Conservation (phyloP, 176 grass and related monocot species). For the Cymbopogon citratus region DNA sequence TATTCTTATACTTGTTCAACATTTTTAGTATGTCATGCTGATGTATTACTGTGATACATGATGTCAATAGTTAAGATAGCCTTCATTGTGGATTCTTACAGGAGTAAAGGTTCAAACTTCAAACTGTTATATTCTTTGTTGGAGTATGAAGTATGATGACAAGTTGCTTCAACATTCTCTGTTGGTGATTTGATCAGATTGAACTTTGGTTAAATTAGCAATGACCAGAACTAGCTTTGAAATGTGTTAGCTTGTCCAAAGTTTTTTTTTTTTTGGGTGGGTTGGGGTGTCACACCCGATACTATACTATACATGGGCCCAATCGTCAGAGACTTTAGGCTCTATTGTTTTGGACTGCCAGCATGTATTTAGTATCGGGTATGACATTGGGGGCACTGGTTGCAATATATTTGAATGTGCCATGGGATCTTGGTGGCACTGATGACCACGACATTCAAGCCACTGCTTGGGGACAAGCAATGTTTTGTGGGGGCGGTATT, state of each 20-base stretch:
- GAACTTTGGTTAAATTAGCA: not conserved
- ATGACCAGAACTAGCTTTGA: not conserved
- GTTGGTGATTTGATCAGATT: not conserved
- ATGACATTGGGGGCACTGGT: too few relatives aligned
- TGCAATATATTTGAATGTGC: too few relatives aligned
- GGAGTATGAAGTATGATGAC: not conserved
- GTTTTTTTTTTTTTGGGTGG: not conserved
- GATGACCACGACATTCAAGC: too few relatives aligned
- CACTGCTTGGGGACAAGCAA: too few relatives aligned
- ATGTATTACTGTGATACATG: constrained; percentile 2
- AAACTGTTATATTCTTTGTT: not conserved
- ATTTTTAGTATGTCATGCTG: not conserved
- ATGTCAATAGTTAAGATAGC: not conserved
- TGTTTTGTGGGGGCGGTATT: too few relatives aligned
- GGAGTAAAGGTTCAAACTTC: not conserved
- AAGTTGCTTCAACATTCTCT: not conserved
- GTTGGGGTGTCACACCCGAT: too few relatives aligned
- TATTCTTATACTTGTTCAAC: not conserved
- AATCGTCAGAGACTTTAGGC: too few relatives aligned
- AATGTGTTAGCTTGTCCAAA: not conserved
- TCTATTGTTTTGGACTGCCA: too few relatives aligned
- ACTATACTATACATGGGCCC: too few relatives aligned
- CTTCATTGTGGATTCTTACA: not conserved
- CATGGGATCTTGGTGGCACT: too few relatives aligned
- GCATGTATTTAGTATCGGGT: too few relatives aligned